Evolutionary conservation across 805 yeast genomes (phyloP).

Genomic region (Saccharomycopsis fermentans): DNA sequence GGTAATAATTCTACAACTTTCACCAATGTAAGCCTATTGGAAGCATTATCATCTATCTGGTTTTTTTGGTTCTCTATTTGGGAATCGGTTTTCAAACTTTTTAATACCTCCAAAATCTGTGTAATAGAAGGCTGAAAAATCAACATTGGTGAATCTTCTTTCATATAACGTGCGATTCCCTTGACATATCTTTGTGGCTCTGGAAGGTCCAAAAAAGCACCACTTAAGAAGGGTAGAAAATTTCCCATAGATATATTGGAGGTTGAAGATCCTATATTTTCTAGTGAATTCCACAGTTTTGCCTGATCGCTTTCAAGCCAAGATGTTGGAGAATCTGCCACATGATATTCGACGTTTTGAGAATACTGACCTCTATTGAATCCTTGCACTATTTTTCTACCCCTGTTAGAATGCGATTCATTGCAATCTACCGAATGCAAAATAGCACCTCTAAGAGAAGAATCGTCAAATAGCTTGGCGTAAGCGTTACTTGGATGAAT

Average conservation of each 20-base stretch:
- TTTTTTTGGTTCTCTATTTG: neutral
- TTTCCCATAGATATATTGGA: neutral
- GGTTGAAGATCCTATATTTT: slow-evolving; percentile 19
- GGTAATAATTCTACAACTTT: slow-evolving; percentile 34
- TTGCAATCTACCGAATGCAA: slow-evolving; percentile 37
- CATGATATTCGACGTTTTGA: slow-evolving; percentile 37
- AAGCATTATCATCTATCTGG: neutral
- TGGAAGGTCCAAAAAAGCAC: slow-evolving; percentile 40
- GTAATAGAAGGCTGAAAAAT: slow-evolving; percentile 41
- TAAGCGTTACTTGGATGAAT: slow-evolving; percentile 37
- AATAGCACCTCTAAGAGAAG: slow-evolving; percentile 31
- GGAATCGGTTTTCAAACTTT: slow-evolving; percentile 20
- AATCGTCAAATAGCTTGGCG: slow-evolving; percentile 21
- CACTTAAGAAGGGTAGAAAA: slow-evolving; percentile 28
- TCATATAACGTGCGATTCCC: slow-evolving; percentile 27
- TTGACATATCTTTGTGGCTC: slow-evolving; percentile 29
- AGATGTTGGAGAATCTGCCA: slow-evolving; percentile 30
- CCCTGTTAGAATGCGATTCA: slow-evolving; percentile 32
- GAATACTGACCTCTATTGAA: slow-evolving; percentile 35
- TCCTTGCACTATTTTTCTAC: slow-evolving; percentile 29
- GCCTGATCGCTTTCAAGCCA: slow-evolving; percentile 27
- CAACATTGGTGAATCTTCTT: slow-evolving; percentile 34
- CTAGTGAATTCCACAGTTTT: neutral
- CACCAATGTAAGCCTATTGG: slow-evolving; percentile 27
- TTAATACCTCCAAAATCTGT: slow-evolving; percentile 34